Evolutionary conservation across 83 land plant species (phyloP).

Genomic region (Thuja plicata): DNA sequence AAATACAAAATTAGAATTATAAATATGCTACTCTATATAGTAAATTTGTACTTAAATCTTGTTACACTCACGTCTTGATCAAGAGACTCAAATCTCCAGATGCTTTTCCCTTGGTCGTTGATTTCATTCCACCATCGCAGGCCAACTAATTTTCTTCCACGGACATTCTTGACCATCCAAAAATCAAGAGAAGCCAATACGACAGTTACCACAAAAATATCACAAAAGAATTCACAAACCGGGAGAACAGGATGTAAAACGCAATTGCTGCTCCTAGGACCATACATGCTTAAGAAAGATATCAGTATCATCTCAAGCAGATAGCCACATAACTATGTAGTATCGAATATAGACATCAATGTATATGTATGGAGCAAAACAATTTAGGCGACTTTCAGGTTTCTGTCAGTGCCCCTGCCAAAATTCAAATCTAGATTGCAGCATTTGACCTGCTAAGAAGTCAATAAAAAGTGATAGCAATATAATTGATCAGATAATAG

Average conservation of each 20-base stretch:
- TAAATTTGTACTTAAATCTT: background rate
- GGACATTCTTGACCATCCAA: constrained; percentile 99
- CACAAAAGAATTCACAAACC: constrained; percentile 83
- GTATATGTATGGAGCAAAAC: background rate
- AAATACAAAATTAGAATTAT: background rate
- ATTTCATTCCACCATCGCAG: constrained; percentile 99
- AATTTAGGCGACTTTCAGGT: background rate
- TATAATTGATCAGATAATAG: too few species aligned
- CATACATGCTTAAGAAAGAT: constrained; percentile 1
- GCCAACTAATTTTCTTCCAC: constrained; percentile 97
- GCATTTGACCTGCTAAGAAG: too few species aligned
- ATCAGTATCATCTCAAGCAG: background rate
- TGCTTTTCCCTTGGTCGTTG: constrained; percentile 91
- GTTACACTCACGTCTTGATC: constrained; percentile 78
- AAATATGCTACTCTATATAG: background rate
- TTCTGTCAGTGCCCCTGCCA: too few species aligned
- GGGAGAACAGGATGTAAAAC: constrained; percentile 87
- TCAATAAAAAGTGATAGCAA: too few species aligned
- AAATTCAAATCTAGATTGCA: too few species aligned
- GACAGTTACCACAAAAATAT: constrained; percentile 97
- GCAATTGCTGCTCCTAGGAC: constrained; percentile 86
- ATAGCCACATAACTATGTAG: background rate
- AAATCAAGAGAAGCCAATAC: constrained; percentile 94
- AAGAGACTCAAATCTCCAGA: constrained; percentile 95
- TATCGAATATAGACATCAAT: background rate